phyloP scores from a whole-genome alignment of 352 stramenopile species.

The Phytophthora hybrid region DNA sequence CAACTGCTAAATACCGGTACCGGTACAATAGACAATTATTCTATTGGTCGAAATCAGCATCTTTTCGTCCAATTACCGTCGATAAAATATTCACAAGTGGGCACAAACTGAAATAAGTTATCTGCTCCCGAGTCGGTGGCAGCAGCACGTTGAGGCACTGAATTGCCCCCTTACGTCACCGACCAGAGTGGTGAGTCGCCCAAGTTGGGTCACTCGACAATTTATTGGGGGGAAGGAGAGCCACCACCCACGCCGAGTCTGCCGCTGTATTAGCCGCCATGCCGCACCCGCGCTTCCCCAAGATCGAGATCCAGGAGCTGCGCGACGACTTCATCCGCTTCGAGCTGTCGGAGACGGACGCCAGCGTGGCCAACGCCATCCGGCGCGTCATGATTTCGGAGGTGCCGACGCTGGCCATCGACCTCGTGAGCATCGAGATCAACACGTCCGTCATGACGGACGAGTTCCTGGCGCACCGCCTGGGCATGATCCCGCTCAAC shows the following conservation, averaged over 20 bases:
- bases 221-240: constrained; percentile 19
- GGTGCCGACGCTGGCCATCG: constrained; percentile 98
- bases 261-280: constrained; percentile 38
- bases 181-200: constrained; percentile 11
- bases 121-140: too few relatives aligned
- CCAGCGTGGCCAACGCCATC: constrained; percentile 97
- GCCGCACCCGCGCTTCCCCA: constrained; percentile 92
- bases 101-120: too few relatives aligned
- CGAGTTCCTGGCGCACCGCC: constrained; percentile 98
- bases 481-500: constrained; percentile 97
- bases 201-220: constrained; percentile 21
- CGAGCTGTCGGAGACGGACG: constrained; percentile 97
- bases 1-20: too few relatives aligned
- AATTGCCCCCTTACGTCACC: neutral
- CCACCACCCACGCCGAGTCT: constrained; percentile 4
- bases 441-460: constrained; percentile 99
- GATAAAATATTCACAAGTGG: too few relatives aligned
- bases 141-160: too few relatives aligned
- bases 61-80: constrained; percentile 10
- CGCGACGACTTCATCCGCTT: constrained; percentile 98
- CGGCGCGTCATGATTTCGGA: constrained; percentile 98
- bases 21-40: neutral
- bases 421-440: constrained; percentile 98
- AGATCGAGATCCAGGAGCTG: constrained; percentile 95
- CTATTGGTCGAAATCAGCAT: constrained; percentile 20